Percentiles rank a stretch among this genome's conserved stretches.
Conservation (phyloP, 169 alveolate species). For the Plasmodium billcollinsi region DNA sequence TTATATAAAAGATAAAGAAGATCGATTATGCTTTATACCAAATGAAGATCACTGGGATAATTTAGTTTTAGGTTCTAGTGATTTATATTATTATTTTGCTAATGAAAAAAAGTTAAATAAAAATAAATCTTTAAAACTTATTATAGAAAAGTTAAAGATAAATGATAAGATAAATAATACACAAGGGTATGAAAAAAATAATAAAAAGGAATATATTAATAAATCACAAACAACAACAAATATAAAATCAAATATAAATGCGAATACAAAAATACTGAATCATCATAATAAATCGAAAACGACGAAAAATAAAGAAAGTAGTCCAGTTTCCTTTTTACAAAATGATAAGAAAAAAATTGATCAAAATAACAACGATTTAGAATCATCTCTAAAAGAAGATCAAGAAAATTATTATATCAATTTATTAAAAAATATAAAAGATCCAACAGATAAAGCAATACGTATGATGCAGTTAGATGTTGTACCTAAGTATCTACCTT, state of each 20-base stretch:
- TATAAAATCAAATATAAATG: neutral
- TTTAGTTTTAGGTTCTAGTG: conserved; percentile 54
- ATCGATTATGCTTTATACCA: conserved; percentile 26
- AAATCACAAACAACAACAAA: no score
- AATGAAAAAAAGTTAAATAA: conserved; percentile 33
- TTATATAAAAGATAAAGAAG: conserved; percentile 50
- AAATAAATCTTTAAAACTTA: conserved; percentile 25
- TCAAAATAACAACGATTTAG: neutral
- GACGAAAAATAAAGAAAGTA: neutral
- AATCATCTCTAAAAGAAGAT: conserved; percentile 23
- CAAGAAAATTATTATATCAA: conserved; percentile 56
- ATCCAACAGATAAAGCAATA: conserved; percentile 70
- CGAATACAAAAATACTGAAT: neutral
- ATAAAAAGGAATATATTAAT: neutral
- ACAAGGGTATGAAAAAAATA: neutral
- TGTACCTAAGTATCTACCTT: conserved; percentile 60
- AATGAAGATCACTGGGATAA: conserved; percentile 63
- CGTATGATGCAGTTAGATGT: conserved; percentile 75
- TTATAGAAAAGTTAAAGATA: conserved; percentile 42
- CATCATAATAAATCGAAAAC: conserved; percentile 10
- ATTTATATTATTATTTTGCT: conserved; percentile 44
- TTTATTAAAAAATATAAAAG: conserved; percentile 19
- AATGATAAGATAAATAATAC: conserved; percentile 5
- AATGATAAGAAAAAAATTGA: neutral
- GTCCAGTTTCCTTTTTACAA: neutral